phyloP scores from a whole-genome alignment of 176 grass and related monocot genomes.

The Elaeis guineensis region DNA sequence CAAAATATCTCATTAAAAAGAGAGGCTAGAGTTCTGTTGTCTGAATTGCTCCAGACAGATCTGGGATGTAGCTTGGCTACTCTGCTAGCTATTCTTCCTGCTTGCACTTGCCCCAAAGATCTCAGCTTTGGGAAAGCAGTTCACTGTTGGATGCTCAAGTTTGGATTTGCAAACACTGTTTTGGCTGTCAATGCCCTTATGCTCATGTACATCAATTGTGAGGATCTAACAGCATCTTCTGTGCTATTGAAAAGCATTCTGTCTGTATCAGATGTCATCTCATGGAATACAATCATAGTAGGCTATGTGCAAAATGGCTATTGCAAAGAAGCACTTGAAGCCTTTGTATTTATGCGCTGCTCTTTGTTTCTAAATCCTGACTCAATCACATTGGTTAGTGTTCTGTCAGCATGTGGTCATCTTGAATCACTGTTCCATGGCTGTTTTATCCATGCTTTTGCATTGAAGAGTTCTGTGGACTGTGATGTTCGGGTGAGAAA shows the following conservation, averaged over 20 bases:
- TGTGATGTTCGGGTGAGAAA: conserved; percentile 56
- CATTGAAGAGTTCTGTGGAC: conserved; percentile 37
- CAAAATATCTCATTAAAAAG: conserved; percentile 21
- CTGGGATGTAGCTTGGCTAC: conserved; percentile 38
- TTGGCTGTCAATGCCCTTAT: conserved; percentile 61
- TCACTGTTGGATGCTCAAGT: conserved; percentile 50
- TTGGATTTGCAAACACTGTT: conserved; percentile 31
- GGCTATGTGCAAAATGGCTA: conserved; percentile 52
- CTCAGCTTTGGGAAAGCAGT: conserved; percentile 54
- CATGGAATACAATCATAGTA: conserved; percentile 79
- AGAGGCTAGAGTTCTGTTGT: conserved; percentile 36
- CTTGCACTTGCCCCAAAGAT: conserved; percentile 38
- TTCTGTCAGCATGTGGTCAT: conserved; percentile 57
- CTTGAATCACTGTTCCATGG: conserved; percentile 39
- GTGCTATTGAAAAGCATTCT: conserved; percentile 30
- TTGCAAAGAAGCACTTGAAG: conserved; percentile 44
- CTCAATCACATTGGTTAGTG: conserved; percentile 46
- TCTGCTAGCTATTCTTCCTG: conserved; percentile 55
- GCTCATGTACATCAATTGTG: conserved; percentile 67
- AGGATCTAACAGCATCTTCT: conserved; percentile 28
- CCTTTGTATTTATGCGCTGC: conserved; percentile 55
- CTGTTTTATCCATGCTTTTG: conserved; percentile 45
- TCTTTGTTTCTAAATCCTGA: conserved; percentile 41
- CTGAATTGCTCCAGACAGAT: conserved; percentile 33
- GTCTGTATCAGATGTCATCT: conserved; percentile 48